phyloP scores from a whole-genome alignment of 2,329 filamentous ascomycete species.

The Aaosphaeria arxii region DNA sequence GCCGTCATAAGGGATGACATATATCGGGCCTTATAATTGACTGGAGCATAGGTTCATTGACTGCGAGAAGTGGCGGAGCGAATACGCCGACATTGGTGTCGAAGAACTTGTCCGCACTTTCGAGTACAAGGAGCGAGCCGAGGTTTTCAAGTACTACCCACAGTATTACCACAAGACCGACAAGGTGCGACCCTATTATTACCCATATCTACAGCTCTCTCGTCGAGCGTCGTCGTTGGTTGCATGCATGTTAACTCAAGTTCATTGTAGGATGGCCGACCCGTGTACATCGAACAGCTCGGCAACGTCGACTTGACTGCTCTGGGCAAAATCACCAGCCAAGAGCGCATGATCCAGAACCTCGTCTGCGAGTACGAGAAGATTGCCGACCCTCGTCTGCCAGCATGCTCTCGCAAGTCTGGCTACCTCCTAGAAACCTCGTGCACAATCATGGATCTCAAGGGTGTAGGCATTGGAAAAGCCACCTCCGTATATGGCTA shows the following conservation, averaged over 20 bases:
- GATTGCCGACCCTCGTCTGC: constrained; percentile 85
- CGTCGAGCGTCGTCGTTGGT: not conserved
- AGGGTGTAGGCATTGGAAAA: constrained; percentile 83
- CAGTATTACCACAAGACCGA: constrained; percentile 99
- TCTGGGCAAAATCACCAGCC: constrained; percentile 90
- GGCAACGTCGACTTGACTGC: constrained; percentile 87
- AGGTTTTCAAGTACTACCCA: constrained; percentile 89
- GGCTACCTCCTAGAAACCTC: constrained; percentile 92
- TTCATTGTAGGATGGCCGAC: constrained; percentile 75
- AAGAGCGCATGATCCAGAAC: constrained; percentile 93
- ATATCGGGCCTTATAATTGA: constrained; percentile 16
- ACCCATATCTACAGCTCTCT: not conserved
- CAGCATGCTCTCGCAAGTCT: constrained; percentile 89
- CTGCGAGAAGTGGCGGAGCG: constrained; percentile 85
- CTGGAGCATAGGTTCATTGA: constrained; percentile 72
- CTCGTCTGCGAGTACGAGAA: constrained; percentile 98
- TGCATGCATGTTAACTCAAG: not conserved
- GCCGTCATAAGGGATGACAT: constrained; percentile 22
- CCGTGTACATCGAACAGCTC: constrained; percentile 94
- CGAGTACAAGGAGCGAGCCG: constrained; percentile 79
- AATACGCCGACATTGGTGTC: constrained; percentile 65
- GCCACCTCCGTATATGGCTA: constrained; percentile 84
- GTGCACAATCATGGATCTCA: constrained; percentile 97
- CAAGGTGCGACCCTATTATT: constrained; percentile 50
- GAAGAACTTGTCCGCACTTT: constrained; percentile 78